Percentiles rank a stretch among this genome's conserved stretches.
Conservation (phyloP, 352 stramenopile species). For the Pythium biforme region DNA sequence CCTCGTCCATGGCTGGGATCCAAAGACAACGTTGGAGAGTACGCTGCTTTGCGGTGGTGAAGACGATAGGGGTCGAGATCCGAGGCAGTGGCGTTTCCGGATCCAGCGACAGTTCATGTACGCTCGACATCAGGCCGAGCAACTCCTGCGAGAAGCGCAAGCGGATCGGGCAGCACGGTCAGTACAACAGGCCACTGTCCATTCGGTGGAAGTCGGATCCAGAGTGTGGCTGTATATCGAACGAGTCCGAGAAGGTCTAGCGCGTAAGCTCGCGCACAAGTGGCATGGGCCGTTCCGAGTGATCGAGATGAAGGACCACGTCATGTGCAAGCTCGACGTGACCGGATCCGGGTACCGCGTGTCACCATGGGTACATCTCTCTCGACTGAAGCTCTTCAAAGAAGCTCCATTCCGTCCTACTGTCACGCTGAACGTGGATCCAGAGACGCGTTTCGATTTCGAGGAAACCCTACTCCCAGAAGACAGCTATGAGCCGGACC, state of each 20-base stretch:
- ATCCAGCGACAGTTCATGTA: constrained; percentile 1
- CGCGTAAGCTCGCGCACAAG: constrained; percentile 22
- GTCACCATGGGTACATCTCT: constrained; percentile 16
- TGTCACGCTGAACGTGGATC: constrained; percentile 5
- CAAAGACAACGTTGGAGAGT: constrained; percentile 5
- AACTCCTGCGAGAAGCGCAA: constrained; percentile 9
- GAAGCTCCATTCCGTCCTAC: constrained; percentile 1
- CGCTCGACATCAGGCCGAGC: background rate
- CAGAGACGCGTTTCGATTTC: constrained; percentile 17
- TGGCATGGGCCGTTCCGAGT: constrained; percentile 28
- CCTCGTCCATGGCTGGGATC: constrained; percentile 22
- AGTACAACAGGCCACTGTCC: background rate
- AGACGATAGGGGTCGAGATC: background rate
- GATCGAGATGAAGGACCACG: constrained; percentile 7
- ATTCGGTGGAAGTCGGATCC: constrained; percentile 7
- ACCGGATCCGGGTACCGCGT: constrained; percentile 5
- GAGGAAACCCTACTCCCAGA: constrained; percentile 21
- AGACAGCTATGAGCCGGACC: constrained; percentile 14
- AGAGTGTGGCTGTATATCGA: constrained; percentile 29
- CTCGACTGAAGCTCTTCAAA: constrained; percentile 13
- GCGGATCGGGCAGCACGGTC: background rate
- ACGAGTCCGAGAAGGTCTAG: constrained; percentile 9
- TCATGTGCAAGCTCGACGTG: constrained; percentile 12
- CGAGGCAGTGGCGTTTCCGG: background rate
- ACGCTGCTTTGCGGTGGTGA: background rate